phyloP scores from a whole-genome alignment of 2,329 filamentous ascomycete species.

The Xylariales sp. region DNA sequence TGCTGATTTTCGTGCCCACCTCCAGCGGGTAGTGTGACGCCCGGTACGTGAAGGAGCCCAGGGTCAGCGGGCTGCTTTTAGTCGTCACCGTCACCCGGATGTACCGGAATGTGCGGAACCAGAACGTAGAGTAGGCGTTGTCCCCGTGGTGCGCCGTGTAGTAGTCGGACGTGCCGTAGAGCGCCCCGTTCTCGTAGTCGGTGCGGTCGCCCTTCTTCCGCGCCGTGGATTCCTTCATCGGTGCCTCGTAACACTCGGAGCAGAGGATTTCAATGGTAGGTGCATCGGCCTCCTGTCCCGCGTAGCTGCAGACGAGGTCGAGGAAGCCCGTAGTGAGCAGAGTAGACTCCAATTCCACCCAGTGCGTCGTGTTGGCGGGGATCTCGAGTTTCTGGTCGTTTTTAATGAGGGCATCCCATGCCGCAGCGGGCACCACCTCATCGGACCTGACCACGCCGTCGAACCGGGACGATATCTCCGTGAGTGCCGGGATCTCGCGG shows the following conservation, averaged over 20 bases:
- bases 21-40: constrained; percentile 8
- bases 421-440: constrained; percentile 2
- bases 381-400: constrained; percentile 9
- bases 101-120: constrained; percentile 13
- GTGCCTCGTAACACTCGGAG: constrained; percentile 26
- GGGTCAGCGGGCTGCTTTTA: constrained; percentile 1
- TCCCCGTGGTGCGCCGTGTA: constrained; percentile 5
- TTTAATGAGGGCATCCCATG: constrained; percentile 13
- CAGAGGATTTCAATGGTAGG: constrained; percentile 21
- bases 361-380: constrained; percentile 5
- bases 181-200: constrained; percentile 6
- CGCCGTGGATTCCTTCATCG: constrained; percentile 10
- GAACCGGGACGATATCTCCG: constrained; percentile 7
- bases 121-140: constrained; percentile 11
- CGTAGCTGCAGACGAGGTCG: constrained; percentile 11
- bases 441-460: constrained; percentile 3
- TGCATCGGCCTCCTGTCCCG: constrained; percentile 5
- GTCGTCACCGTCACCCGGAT: constrained; percentile 9
- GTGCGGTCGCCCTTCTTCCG: constrained; percentile 10
- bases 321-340: constrained; percentile 4
- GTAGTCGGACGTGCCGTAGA: constrained; percentile 9
- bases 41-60: constrained; percentile 7
- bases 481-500: constrained; percentile 8
- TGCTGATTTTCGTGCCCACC: constrained; percentile 1
- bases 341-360: constrained; percentile 5